A percentile compares a stretch with the other conserved stretches of the same genome.
phyloP scores from a whole-genome alignment of 2,329 filamentous ascomycete genomes.

The Ceratocystis albifundus region DNA sequence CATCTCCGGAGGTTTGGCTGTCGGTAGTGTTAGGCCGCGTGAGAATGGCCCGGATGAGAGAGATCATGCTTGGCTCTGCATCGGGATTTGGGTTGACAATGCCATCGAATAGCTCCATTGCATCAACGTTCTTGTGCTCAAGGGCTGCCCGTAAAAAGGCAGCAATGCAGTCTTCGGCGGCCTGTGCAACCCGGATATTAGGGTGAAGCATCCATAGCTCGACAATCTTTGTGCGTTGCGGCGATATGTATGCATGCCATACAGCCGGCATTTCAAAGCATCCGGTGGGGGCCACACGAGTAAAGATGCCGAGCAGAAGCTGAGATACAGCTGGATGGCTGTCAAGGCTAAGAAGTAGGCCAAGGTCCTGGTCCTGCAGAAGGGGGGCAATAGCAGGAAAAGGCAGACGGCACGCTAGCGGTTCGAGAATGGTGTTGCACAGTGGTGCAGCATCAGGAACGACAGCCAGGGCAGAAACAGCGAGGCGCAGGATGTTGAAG shows the following conservation, averaged over 20 bases:
- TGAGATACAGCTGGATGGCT: constrained; percentile 4
- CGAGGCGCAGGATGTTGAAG: constrained; percentile 16
- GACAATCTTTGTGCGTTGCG: constrained; percentile 15
- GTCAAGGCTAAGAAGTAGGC: constrained; percentile 8
- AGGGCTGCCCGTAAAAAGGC: constrained; percentile 4
- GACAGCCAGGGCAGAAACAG: constrained; percentile 14
- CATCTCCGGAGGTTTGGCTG: too few relatives aligned
- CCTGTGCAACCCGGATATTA: constrained; percentile 4
- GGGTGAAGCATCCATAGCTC: constrained; percentile 20
- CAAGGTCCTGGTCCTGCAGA: constrained; percentile 13
- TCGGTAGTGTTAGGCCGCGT: not conserved
- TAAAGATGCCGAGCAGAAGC: constrained; percentile 15
- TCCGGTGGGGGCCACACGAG: not conserved
- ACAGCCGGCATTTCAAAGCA: constrained; percentile 13
- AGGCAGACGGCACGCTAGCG: constrained; percentile 8
- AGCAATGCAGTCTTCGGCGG: constrained; percentile 12
- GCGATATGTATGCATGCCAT: constrained; percentile 10
- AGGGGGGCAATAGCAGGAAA: constrained; percentile 15
- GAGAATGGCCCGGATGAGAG: not conserved
- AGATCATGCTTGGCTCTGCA: not conserved
- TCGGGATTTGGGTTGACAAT: constrained; percentile 1
- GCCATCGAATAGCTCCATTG: constrained; percentile 2
- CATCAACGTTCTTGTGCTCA: not conserved
- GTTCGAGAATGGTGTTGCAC: constrained; percentile 11
- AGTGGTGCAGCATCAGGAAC: constrained; percentile 15